Base-by-base conservation (phyloP, 768 basidiomycete genomes). In the Naganishia onofrii region DNA sequence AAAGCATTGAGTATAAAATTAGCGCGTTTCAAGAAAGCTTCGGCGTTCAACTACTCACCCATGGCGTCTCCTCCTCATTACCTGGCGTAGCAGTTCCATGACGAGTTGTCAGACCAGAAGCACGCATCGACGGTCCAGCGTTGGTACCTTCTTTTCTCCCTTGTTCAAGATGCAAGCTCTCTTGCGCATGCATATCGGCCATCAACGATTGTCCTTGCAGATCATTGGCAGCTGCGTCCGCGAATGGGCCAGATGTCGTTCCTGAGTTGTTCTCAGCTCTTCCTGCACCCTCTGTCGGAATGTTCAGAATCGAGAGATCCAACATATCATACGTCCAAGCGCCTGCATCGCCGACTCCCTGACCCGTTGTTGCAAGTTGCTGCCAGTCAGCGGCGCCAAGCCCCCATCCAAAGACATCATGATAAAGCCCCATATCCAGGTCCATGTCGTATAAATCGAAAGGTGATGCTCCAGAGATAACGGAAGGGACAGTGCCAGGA, bases 361-460 rank as follows among this genome's bases (percentile, higher is more conserved):
- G 23, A 26, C 60, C 60, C 2, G 31, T 29, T 26, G 8, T 12
- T 13, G n/a, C 23, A 1, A 42, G 60, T 15, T 63, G 60, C 38
- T 63, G 60, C 36, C 36, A 42, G 46, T 63, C 60, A n/a, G 60
- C 60, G 26, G 60, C 60, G 23, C 60, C 60, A n/a, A 63, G 28
- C 28, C 60, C 60, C 60, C 60, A 63, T 5, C 60, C 60, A 26
- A 63, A 63, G 1, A 63, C 60, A 63, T 63, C 60, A 19, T 63
- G 60, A n/a, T 63, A 63, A 26, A 63, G n/a, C 6, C 60, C 60
- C 60, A 63, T 63, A 19, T 63, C 60, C 23, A 63, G 19, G 38
- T 63, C 60, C 23, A 63, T 9, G n/a, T 44, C 60, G 26, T 46
- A 44, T 44, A 29, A 12, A 28, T 63, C 60, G 34, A 63, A 44